Conservation (phyloP, 345 rosid genomes). For the Iberis pinnata region DNA sequence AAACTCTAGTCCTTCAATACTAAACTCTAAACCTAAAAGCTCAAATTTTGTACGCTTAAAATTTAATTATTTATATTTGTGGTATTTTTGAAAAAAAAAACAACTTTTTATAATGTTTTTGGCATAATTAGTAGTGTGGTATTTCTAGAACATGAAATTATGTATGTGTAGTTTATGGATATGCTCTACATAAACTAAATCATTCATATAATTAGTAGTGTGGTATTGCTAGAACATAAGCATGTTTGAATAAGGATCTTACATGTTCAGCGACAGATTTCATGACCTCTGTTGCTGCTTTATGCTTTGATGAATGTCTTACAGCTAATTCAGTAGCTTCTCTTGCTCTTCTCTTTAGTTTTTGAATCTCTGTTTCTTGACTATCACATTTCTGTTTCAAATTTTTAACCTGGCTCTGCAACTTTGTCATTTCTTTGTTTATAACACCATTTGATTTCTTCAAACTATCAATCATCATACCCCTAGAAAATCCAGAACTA, state of each 20-base stretch:
- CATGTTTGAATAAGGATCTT: neutral
- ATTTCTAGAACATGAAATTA: no score
- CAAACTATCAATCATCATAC: constrained; percentile 72
- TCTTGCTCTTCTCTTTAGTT: constrained; percentile 38
- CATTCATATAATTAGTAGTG: no score
- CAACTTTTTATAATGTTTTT: no score
- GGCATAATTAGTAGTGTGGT: no score
- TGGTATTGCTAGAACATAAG: no score
- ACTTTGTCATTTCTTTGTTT: constrained; percentile 69
- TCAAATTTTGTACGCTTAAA: no score
- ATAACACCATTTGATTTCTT: constrained; percentile 75
- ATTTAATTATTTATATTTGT: no score
- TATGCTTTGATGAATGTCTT: constrained; percentile 44
- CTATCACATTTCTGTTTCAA: constrained; percentile 55
- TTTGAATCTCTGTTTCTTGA: constrained; percentile 55
- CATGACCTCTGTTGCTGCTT: constrained; percentile 46
- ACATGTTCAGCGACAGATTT: constrained; percentile 40
- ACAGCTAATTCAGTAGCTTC: constrained; percentile 44
- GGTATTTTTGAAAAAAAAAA: no score
- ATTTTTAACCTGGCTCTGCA: constrained; percentile 62
- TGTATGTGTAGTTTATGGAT: no score
- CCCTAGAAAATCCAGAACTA: constrained; percentile 55
- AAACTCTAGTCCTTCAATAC: no score
- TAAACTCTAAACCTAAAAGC: no score
- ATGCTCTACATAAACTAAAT: no score